These are phyloP conservation scores for Nigrograna mackinnonii DNA, from an alignment of 2,329 filamentous ascomycete genomes.

Conservation along the genomic window DNA sequence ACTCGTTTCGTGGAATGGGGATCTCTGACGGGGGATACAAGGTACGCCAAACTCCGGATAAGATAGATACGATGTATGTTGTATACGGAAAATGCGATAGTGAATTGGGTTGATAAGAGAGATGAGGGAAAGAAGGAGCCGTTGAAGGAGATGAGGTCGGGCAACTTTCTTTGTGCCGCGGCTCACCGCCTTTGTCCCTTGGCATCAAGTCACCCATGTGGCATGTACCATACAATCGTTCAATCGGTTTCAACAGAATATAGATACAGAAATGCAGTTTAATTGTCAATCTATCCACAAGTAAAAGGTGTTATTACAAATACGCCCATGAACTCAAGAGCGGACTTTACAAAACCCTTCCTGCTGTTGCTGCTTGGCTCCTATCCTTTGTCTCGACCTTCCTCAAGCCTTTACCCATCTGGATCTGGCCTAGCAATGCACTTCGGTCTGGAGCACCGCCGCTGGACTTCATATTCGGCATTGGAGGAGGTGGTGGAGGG, in stretches of 20 bases:
- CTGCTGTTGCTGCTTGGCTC: slow-evolving; percentile 72
- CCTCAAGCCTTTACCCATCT: slow-evolving; percentile 75
- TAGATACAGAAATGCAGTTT: background rate
- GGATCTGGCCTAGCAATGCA: slow-evolving; percentile 80
- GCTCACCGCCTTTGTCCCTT: slow-evolving; percentile 15
- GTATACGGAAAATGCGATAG: background rate
- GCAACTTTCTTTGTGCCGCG: slow-evolving; percentile 18
- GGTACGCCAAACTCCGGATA: no score
- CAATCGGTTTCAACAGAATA: background rate
- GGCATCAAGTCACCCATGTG: background rate
- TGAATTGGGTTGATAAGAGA: background rate
- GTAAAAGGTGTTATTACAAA: no score
- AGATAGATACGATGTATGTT: background rate
- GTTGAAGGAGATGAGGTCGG: slow-evolving; percentile 4
- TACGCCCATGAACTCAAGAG: no score
- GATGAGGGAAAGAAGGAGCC: background rate
- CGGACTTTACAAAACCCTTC: slow-evolving; percentile 63
- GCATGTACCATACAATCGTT: background rate
- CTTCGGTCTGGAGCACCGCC: slow-evolving; percentile 45
- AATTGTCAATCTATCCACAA: background rate
- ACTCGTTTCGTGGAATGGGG: background rate
- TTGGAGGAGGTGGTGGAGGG: slow-evolving; percentile 43
- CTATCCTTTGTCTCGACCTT: slow-evolving; percentile 91
- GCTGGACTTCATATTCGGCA: slow-evolving; percentile 46
- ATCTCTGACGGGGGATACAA: no score